Evolutionary conservation across 805 yeast species (phyloP).

Genomic region (Maudiozyma serrabonitensis): DNA sequence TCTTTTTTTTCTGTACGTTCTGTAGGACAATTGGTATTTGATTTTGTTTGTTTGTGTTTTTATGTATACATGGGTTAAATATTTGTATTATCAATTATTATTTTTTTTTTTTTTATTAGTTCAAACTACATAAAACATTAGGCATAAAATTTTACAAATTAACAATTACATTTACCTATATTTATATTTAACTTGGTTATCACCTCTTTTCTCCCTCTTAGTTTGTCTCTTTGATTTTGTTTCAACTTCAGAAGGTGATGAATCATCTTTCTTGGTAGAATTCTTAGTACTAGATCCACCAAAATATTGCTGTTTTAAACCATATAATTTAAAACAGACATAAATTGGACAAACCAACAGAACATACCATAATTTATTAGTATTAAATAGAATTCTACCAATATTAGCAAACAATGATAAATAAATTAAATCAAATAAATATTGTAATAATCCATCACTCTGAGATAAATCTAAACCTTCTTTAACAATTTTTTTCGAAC

Average conservation of each 20-base stretch:
- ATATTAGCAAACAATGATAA: constrained; percentile 41
- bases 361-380: constrained; percentile 40
- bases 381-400: constrained; percentile 36
- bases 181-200: constrained; percentile 30
- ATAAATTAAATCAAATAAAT: constrained; percentile 46
- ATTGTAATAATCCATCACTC: constrained; percentile 40
- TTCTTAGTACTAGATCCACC: constrained; percentile 10
- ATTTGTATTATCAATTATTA: neutral
- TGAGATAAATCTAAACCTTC: constrained; percentile 42
- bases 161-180: constrained; percentile 7
- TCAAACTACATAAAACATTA: neutral
- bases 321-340: constrained; percentile 34
- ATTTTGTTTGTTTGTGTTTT: neutral
- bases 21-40: no score
- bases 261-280: neutral
- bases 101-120: neutral
- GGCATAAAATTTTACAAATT: neutral
- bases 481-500: constrained; percentile 28
- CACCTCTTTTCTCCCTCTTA: constrained; percentile 34
- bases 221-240: constrained; percentile 34
- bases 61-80: neutral
- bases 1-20: neutral
- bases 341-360: constrained; percentile 29
- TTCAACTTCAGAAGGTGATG: constrained; percentile 6
- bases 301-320: constrained; percentile 18